Evolutionary conservation across 108 stramenopile genomes (phyloP).

Genomic region (Skeletonema tropicum): DNA sequence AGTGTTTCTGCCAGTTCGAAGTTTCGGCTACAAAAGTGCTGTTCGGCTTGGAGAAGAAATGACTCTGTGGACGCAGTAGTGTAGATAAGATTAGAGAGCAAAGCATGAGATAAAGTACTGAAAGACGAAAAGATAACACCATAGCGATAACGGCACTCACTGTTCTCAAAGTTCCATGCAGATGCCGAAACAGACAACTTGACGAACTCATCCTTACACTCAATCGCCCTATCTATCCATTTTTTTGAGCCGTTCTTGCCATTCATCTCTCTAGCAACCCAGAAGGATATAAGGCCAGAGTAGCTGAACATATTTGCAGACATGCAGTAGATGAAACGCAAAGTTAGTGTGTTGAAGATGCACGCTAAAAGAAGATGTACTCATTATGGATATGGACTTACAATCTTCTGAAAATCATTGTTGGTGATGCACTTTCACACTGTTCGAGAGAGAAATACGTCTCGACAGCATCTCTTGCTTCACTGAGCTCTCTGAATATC

Average conservation of each 20-base stretch:
- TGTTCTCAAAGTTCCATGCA: background rate
- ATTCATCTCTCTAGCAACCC: background rate
- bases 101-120: background rate
- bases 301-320: background rate
- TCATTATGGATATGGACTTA: background rate
- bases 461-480: background rate
- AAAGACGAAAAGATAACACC: background rate
- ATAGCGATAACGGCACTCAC: background rate
- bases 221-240: background rate
- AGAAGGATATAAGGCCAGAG: background rate
- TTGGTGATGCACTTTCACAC: background rate
- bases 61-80: background rate
- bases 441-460: background rate
- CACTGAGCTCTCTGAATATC: background rate
- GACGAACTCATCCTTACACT: background rate
- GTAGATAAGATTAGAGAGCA: background rate
- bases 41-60: background rate
- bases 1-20: background rate
- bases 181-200: background rate
- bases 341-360: background rate
- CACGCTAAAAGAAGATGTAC: background rate
- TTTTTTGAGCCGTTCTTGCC: background rate
- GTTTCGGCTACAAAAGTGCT: background rate
- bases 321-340: background rate
- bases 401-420: background rate